A percentile compares a stretch with the other conserved stretches of the same genome.
These are phyloP conservation scores for Dactylellina parvicollis DNA, from an alignment of 2,329 filamentous ascomycete genomes.

Conservation along the genomic window DNA sequence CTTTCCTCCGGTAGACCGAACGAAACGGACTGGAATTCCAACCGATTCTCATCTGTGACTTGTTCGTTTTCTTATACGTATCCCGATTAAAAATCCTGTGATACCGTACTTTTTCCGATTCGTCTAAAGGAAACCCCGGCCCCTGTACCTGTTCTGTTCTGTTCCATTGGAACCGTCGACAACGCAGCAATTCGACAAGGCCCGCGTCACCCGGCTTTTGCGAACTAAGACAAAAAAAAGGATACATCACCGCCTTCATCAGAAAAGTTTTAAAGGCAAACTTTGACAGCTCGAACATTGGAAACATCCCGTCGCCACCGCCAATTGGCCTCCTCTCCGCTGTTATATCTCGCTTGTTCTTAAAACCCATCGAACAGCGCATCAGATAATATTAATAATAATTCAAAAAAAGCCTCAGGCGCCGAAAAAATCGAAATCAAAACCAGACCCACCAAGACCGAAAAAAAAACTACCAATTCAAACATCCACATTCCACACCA, in stretches of 20 bases:
- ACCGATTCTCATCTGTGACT: conserved; percentile 27
- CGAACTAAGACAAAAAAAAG: no score
- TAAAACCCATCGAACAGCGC: not conserved
- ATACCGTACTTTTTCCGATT: not conserved
- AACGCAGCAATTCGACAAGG: no score
- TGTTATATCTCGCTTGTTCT: not conserved
- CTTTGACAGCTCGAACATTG: conserved; percentile 42
- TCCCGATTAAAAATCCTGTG: no score
- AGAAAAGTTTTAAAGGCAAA: no score
- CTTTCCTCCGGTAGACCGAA: not conserved
- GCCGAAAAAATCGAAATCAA: not conserved
- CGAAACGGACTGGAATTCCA: not conserved
- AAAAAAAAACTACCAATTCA: not conserved
- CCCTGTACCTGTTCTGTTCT: conserved; percentile 9
- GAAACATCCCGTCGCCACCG: no score
- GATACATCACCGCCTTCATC: no score
- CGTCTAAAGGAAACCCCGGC: conserved; percentile 10
- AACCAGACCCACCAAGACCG: not conserved
- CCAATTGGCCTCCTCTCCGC: not conserved
- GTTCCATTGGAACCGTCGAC: conserved; percentile 39
- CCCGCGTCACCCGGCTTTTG: conserved; percentile 2
- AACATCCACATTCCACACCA: not conserved
- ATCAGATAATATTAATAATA: no score
- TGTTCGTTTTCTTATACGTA: not conserved
- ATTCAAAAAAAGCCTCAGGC: conserved; percentile 6